Conservation (phyloP, 1,139 yeast species). For the Taphrina wiesneri region DNA sequence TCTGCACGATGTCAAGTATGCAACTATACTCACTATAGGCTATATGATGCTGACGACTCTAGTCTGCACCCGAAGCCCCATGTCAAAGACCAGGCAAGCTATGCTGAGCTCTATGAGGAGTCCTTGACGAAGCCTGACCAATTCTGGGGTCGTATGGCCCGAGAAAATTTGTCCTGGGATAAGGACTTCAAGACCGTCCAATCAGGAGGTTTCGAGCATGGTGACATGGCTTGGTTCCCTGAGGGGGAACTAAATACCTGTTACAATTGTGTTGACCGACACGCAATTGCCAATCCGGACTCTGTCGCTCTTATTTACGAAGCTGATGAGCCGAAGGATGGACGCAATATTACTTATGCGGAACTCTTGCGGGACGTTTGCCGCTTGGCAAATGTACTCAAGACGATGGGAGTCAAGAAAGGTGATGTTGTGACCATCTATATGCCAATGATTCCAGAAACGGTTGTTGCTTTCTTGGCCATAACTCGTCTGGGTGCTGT, state of each 20-base stretch:
- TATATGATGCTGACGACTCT: conserved; percentile 55
- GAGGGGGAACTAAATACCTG: conserved; percentile 93
- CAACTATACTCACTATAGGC: too few relatives aligned
- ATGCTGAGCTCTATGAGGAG: conserved; percentile 69
- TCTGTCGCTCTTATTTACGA: conserved; percentile 86
- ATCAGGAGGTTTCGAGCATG: conserved; percentile 67
- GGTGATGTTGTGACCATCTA: conserved; percentile 97
- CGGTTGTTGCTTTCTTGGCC: conserved; percentile 90
- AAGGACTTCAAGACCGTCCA: conserved; percentile 72
- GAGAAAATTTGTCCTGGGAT: conserved; percentile 80
- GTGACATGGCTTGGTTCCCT: conserved; percentile 89
- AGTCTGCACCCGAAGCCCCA: conserved; percentile 48
- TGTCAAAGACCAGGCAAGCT: conserved; percentile 59
- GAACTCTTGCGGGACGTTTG: conserved; percentile 86
- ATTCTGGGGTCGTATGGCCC: conserved; percentile 82
- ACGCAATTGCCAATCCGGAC: conserved; percentile 82
- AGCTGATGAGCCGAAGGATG: conserved; percentile 85
- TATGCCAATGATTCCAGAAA: conserved; percentile 96
- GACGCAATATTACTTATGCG: conserved; percentile 71
- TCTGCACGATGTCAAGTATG: conserved; percentile 65
- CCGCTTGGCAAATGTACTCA: conserved; percentile 81
- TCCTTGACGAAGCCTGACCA: conserved; percentile 78
- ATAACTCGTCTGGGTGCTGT: conserved; percentile 93
- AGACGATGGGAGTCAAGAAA: conserved; percentile 81
- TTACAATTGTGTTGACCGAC: conserved; percentile 95